A percentile compares a stretch with the other conserved stretches of the same genome.
Evolutionary conservation across 1,139 yeast genomes (phyloP).

Genomic region (Blastobotrys persicus): DNA sequence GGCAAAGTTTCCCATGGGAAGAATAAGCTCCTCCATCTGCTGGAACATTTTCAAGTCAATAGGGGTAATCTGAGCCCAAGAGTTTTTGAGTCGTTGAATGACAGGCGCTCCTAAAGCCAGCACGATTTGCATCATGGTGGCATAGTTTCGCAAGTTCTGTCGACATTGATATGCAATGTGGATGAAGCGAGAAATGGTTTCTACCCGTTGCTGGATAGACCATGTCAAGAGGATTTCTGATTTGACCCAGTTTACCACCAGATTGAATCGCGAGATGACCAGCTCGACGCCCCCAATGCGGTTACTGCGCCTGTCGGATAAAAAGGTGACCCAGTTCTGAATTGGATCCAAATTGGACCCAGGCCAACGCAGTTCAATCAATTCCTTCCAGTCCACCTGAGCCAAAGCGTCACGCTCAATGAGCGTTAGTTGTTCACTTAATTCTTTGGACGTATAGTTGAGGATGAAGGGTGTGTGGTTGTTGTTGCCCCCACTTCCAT

Average conservation of each 20-base stretch:
- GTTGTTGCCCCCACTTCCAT: slow-evolving; percentile 12
- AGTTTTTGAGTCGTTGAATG: slow-evolving; percentile 58
- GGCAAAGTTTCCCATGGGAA: slow-evolving; percentile 65
- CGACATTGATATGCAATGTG: slow-evolving; percentile 77
- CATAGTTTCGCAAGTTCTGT: slow-evolving; percentile 65
- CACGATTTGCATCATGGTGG: slow-evolving; percentile 83
- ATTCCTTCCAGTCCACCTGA: slow-evolving; percentile 90
- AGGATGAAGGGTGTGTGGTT: slow-evolving; percentile 78
- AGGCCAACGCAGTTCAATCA: slow-evolving; percentile 70
- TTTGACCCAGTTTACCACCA: slow-evolving; percentile 86
- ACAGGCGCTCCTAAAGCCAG: slow-evolving; percentile 77
- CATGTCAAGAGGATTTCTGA: slow-evolving; percentile 79
- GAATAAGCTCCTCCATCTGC: slow-evolving; percentile 49
- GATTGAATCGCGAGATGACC: slow-evolving; percentile 83
- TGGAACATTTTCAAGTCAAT: slow-evolving; percentile 44
- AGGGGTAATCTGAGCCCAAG: slow-evolving; percentile 64
- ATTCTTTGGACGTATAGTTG: slow-evolving; percentile 59
- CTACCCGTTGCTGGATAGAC: slow-evolving; percentile 55
- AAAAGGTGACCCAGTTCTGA: slow-evolving; percentile 82
- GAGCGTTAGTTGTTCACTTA: slow-evolving; percentile 79
- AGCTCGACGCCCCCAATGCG: slow-evolving; percentile 63
- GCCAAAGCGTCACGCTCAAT: slow-evolving; percentile 81
- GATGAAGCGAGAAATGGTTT: slow-evolving; percentile 73
- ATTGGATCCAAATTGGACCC: slow-evolving; percentile 53
- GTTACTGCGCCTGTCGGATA: slow-evolving; percentile 53